A percentile compares a stretch with the other conserved stretches of the same genome.
Evolutionary conservation across 176 grass and related monocot genomes (phyloP).

Genomic region (Paspalum notatum): DNA sequence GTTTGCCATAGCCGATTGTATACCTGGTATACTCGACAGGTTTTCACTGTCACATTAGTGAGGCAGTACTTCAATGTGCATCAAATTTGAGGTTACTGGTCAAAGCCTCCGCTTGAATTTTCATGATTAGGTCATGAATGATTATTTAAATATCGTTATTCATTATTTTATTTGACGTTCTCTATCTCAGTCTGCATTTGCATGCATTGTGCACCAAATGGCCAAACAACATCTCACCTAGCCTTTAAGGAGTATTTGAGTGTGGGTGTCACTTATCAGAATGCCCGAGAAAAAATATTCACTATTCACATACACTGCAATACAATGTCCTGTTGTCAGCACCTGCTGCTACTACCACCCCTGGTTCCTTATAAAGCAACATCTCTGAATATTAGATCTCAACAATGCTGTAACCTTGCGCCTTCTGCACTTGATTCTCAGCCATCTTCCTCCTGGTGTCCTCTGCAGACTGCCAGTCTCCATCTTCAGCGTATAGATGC

Average conservation of each 20-base stretch:
- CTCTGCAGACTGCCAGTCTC: constrained; percentile 52
- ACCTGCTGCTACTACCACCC: neutral
- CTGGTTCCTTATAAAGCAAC: neutral
- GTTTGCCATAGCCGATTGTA: neutral
- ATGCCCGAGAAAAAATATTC: neutral
- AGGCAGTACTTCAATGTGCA: neutral
- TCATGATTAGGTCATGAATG: neutral
- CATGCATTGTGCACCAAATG: constrained; percentile 10
- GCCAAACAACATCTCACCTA: neutral
- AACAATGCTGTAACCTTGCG: constrained; percentile 51
- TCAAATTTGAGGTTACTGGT: constrained; percentile 18
- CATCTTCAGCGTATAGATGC: constrained; percentile 54
- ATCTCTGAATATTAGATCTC: constrained; percentile 26
- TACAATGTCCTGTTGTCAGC: constrained; percentile 16
- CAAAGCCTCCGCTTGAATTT: neutral
- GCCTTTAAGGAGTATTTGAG: constrained; percentile 14
- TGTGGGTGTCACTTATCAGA: neutral
- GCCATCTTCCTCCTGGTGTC: constrained; percentile 45
- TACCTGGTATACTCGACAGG: too few species aligned
- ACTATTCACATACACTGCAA: neutral
- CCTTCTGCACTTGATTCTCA: constrained; percentile 51
- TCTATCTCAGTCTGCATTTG: neutral
- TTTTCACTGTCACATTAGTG: too few species aligned
- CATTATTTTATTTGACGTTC: neutral
- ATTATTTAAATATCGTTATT: neutral